Evolutionary conservation across 129 eudicot genomes (phyloP).

Genomic region (Pseudognaphalium luteoalbum): DNA sequence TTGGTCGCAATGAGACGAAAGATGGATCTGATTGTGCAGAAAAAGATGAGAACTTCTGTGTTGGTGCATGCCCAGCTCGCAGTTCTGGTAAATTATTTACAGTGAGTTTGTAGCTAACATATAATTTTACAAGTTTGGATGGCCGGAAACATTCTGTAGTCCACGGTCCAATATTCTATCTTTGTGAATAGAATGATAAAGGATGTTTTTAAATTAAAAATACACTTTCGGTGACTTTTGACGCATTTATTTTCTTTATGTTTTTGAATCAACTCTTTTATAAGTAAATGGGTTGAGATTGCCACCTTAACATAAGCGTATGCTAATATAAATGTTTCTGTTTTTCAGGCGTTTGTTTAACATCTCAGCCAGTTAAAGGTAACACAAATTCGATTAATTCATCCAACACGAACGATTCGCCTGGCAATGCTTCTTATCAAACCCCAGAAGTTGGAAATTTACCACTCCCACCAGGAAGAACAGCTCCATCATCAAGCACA

Average conservation of each 20-base stretch:
- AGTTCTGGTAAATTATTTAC: slow-evolving; percentile 34
- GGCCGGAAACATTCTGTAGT: too few species aligned
- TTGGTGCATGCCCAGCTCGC: slow-evolving; percentile 36
- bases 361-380: slow-evolving; percentile 24
- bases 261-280: not conserved
- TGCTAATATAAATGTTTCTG: not conserved
- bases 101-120: not conserved
- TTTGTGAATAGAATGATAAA: not conserved
- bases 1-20: slow-evolving; percentile 25
- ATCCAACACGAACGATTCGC: slow-evolving; percentile 16
- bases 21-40: slow-evolving; percentile 32
- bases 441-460: slow-evolving; percentile 38
- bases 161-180: not conserved
- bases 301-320: not conserved
- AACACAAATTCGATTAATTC: slow-evolving; percentile 25
- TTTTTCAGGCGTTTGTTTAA: slow-evolving; percentile 48
- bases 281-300: not conserved
- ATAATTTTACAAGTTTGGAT: not conserved
- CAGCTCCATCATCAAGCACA: slow-evolving; percentile 37
- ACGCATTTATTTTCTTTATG: not conserved
- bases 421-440: slow-evolving; percentile 23
- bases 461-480: slow-evolving; percentile 77
- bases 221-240: not conserved
- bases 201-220: not conserved
- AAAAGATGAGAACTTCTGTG: slow-evolving; percentile 49